These are phyloP conservation scores for Brassica cretica DNA, from an alignment of 345 rosid species.

Conservation along the genomic window DNA sequence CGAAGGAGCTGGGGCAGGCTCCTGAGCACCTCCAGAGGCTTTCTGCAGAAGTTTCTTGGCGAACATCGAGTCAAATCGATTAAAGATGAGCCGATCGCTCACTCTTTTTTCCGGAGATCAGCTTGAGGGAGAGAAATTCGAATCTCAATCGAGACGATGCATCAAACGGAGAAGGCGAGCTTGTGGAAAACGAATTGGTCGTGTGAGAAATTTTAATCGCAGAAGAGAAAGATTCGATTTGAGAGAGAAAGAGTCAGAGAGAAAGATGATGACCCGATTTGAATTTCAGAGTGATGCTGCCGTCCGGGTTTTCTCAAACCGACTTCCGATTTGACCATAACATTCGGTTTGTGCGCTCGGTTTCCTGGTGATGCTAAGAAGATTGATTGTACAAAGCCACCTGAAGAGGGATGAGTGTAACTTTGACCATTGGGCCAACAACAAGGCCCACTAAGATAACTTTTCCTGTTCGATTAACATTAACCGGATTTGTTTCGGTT, in stretches of 20 bases:
- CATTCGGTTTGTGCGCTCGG: background rate
- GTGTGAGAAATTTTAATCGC: constrained; percentile 24
- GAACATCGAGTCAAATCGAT: constrained; percentile 48
- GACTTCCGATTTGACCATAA: background rate
- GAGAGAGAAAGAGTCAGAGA: constrained; percentile 30
- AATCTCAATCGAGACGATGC: constrained; percentile 15
- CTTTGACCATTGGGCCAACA: constrained; percentile 3
- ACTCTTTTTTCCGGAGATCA: background rate
- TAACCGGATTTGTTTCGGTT: no score
- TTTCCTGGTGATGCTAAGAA: no score
- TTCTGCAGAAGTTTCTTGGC: constrained; percentile 51
- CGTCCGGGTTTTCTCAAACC: constrained; percentile 14
- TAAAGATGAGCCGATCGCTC: constrained; percentile 20
- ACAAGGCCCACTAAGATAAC: background rate
- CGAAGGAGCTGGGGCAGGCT: constrained; percentile 32
- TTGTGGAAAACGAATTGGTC: background rate
- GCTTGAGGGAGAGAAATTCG: background rate
- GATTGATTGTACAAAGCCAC: no score
- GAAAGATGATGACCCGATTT: constrained; percentile 16
- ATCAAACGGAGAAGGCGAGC: background rate
- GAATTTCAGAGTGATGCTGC: constrained; percentile 16
- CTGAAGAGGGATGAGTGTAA: no score
- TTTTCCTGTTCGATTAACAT: background rate
- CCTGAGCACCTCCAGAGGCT: constrained; percentile 27
- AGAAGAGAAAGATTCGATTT: constrained; percentile 28